Evolutionary conservation across 495 filamentous ascomycete species (phyloP).

Genomic region (Cladorrhinum samala): DNA sequence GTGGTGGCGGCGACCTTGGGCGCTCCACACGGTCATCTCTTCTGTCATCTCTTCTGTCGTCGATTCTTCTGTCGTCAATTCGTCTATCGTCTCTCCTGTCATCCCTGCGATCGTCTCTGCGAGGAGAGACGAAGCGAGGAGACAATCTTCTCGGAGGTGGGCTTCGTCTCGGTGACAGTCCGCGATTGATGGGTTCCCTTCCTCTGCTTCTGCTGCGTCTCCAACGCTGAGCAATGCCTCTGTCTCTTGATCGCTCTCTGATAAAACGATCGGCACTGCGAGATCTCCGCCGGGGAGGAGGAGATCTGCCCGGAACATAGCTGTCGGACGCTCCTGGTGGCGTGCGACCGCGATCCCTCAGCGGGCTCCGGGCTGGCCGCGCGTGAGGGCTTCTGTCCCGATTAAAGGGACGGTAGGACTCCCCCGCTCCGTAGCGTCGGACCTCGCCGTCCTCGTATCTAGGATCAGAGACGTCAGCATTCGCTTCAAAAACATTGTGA

Average conservation of each 20-base stretch:
- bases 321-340: conserved; percentile 29
- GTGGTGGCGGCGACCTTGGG: conserved; percentile 19
- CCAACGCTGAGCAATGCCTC: conserved; percentile 26
- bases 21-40: conserved; percentile 13
- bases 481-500: background rate
- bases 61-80: background rate
- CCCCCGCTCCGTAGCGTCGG: conserved; percentile 49
- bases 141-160: conserved; percentile 25
- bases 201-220: conserved; percentile 37
- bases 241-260: conserved; percentile 34
- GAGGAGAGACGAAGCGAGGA: conserved; percentile 37
- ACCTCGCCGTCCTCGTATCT: conserved; percentile 53
- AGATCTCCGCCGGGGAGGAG: conserved; percentile 31
- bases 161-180: conserved; percentile 30
- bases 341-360: conserved; percentile 31
- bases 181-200: conserved; percentile 32
- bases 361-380: conserved; percentile 35
- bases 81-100: conserved; percentile 3
- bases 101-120: conserved; percentile 27
- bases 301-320: conserved; percentile 32
- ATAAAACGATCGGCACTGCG: conserved; percentile 29
- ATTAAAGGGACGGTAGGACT: conserved; percentile 49
- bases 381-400: conserved; percentile 40
- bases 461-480: conserved; percentile 8
- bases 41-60: conserved; percentile 6